Percentiles rank a stretch among this genome's conserved stretches.
phyloP scores from a whole-genome alignment of 106 monocot species.

The Dendrobium nobile region DNA sequence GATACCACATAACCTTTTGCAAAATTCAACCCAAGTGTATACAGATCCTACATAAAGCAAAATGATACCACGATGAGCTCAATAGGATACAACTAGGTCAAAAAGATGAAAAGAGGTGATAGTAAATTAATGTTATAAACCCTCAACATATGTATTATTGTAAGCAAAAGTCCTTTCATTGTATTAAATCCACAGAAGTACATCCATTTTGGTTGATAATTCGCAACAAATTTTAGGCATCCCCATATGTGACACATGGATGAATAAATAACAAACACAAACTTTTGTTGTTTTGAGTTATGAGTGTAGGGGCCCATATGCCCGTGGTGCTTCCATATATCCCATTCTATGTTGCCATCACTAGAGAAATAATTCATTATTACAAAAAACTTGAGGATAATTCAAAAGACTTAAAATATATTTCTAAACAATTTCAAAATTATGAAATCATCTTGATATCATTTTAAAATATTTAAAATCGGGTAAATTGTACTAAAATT shows the following conservation, averaged over 20 bases:
- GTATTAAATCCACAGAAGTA: neutral
- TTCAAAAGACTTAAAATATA: neutral
- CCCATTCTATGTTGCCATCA: too few relatives aligned
- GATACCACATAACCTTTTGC: constrained; percentile 76
- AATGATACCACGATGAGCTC: neutral
- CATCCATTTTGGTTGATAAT: neutral
- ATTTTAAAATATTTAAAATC: too few relatives aligned
- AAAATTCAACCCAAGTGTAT: constrained; percentile 83
- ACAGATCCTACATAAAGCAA: constrained; percentile 50
- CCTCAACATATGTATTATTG: neutral
- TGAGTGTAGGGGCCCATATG: neutral
- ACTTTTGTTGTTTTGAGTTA: neutral
- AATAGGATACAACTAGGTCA: neutral
- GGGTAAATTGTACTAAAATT: too few relatives aligned
- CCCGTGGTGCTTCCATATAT: too few relatives aligned
- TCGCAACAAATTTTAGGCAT: neutral
- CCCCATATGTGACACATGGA: neutral
- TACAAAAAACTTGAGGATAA: too few relatives aligned
- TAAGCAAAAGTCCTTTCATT: neutral
- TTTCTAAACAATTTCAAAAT: neutral
- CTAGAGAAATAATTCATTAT: too few relatives aligned
- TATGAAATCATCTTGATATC: too few relatives aligned
- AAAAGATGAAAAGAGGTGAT: neutral
- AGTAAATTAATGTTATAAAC: neutral
- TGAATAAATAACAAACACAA: neutral